phyloP scores from a whole-genome alignment of 257 asterid species.

The Haberlea rhodopensis region DNA sequence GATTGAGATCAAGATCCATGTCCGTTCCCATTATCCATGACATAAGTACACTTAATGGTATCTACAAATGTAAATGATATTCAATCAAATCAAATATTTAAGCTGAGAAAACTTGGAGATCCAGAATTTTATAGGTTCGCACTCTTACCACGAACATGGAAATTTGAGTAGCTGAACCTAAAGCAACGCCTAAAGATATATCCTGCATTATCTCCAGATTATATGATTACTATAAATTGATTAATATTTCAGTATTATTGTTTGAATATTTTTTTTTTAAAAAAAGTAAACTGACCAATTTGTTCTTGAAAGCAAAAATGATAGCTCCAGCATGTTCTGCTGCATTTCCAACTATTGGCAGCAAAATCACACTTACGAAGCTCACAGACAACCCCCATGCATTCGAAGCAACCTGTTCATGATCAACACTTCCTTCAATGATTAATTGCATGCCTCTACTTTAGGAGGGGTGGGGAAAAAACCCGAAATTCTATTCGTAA shows the following conservation, averaged over 20 bases:
- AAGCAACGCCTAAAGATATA: conserved; percentile 57
- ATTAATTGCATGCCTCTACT: too few species aligned
- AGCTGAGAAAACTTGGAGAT: not conserved
- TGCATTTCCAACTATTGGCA: conserved; percentile 86
- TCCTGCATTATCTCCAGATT: conserved; percentile 39
- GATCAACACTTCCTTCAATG: not conserved
- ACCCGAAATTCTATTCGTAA: too few species aligned
- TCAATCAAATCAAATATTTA: not conserved
- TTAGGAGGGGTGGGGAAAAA: too few species aligned
- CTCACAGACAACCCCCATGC: conserved; percentile 53
- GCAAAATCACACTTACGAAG: conserved; percentile 50
- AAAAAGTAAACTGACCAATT: conserved; percentile 55
- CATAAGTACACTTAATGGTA: conserved; percentile 61
- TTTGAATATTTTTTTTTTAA: too few species aligned
- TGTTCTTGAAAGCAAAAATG: conserved; percentile 85
- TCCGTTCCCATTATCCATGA: conserved; percentile 68
- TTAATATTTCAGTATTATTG: too few species aligned
- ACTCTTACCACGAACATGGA: conserved; percentile 86
- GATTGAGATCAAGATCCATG: conserved; percentile 68
- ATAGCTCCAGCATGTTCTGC: conserved; percentile 89
- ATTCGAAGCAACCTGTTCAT: conserved; percentile 38
- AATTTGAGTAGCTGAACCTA: conserved; percentile 68
- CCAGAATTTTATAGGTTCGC: conserved; percentile 17
- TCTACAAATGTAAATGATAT: conserved; percentile 29
- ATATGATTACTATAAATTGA: too few species aligned